A percentile compares a stretch with the other conserved stretches of the same genome.
Evolutionary conservation across 257 asterid species (phyloP).

Genomic region (Nicotiana knightiana): DNA sequence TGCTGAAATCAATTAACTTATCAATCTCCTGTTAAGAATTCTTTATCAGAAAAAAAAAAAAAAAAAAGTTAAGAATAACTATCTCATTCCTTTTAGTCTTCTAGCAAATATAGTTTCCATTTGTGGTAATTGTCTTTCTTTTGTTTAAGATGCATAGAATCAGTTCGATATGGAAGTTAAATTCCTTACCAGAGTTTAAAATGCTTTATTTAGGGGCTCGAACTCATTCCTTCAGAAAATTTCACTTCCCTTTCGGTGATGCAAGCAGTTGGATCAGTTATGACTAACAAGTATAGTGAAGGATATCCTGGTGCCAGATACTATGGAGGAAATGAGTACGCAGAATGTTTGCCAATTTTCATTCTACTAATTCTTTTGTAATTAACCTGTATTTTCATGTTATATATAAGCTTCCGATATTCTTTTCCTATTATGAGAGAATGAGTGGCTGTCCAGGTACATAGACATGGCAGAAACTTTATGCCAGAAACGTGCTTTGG

Average conservation of each 20-base stretch:
- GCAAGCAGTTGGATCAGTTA: slow-evolving; percentile 98
- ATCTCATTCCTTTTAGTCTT: neutral
- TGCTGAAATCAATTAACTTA: neutral
- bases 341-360: neutral
- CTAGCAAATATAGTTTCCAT: neutral
- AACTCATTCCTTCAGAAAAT: slow-evolving; percentile 90
- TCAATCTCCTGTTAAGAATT: neutral
- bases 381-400: neutral
- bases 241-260: slow-evolving; percentile 85
- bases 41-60: neutral
- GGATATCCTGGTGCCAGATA: slow-evolving; percentile 99
- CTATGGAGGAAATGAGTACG: slow-evolving; percentile 96
- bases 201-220: slow-evolving; percentile 52
- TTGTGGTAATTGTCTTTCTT: neutral
- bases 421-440: neutral
- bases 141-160: neutral
- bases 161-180: neutral
- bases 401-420: neutral
- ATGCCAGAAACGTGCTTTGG: slow-evolving; percentile 95
- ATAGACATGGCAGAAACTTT: slow-evolving; percentile 94
- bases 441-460: slow-evolving; percentile 42
- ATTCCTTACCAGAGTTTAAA: neutral
- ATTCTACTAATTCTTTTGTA: neutral
- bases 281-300: slow-evolving; percentile 95
- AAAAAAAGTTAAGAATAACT: neutral